A percentile compares a stretch with the other conserved stretches of the same genome.
phyloP scores from a whole-genome alignment of 805 yeast species.

The Ogataea neopini region DNA sequence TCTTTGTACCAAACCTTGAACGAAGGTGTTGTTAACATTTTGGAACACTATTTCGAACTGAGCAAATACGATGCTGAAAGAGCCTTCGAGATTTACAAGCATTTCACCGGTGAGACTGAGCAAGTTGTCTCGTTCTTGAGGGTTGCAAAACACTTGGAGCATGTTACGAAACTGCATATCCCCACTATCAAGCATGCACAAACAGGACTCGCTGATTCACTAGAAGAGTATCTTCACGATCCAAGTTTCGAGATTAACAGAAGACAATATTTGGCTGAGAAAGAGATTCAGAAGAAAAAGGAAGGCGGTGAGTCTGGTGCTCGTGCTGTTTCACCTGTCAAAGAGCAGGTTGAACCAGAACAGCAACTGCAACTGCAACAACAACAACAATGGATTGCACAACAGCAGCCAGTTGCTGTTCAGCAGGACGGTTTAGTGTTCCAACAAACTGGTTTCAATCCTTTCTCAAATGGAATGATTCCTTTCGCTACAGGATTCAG shows the following conservation, averaged over 20 bases:
- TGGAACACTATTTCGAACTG: slow-evolving; percentile 95
- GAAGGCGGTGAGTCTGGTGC: background rate
- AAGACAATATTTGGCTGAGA: slow-evolving; percentile 73
- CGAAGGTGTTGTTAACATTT: slow-evolving; percentile 91
- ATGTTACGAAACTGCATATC: slow-evolving; percentile 83
- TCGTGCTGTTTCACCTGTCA: slow-evolving; percentile 1
- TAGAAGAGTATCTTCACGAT: slow-evolving; percentile 87
- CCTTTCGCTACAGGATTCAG: slow-evolving; percentile 10
- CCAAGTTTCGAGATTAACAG: slow-evolving; percentile 81
- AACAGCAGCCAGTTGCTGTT: slow-evolving; percentile 12
- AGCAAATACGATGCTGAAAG: slow-evolving; percentile 82
- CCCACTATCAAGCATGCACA: slow-evolving; percentile 98
- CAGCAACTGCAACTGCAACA: slow-evolving; percentile 1
- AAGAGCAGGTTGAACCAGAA: slow-evolving; percentile 20
- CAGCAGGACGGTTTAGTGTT: slow-evolving; percentile 22
- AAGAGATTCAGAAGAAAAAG: slow-evolving; percentile 39
- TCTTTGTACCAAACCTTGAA: slow-evolving; percentile 86
- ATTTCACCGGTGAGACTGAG: slow-evolving; percentile 81
- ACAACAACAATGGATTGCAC: slow-evolving; percentile 17
- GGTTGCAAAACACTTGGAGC: slow-evolving; percentile 85
- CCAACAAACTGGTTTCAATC: slow-evolving; percentile 32
- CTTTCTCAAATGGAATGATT: slow-evolving; percentile 22
- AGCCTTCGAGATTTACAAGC: slow-evolving; percentile 80
- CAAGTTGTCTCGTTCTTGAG: slow-evolving; percentile 86
- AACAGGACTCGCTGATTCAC: slow-evolving; percentile 80